Percentiles rank a stretch among this genome's conserved stretches.
These are phyloP conservation scores for Russula olivacea DNA, from an alignment of 768 basidiomycete species.

Conservation along the genomic window DNA sequence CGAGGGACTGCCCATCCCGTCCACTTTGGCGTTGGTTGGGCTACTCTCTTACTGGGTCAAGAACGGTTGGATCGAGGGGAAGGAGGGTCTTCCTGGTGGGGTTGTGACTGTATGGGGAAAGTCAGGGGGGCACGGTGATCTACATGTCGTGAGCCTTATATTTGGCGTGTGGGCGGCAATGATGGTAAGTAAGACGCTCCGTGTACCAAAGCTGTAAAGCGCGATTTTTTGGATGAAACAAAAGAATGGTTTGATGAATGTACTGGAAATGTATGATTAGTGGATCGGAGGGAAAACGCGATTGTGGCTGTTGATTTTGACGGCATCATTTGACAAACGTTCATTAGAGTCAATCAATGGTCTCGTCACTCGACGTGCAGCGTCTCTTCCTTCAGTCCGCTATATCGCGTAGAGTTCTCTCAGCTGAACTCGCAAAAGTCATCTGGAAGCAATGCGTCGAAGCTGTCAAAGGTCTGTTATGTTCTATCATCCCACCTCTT, in stretches of 20 bases:
- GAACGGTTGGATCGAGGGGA: conserved; percentile 78
- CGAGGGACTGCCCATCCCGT: conserved; percentile 96
- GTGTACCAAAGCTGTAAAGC: conserved; percentile 67
- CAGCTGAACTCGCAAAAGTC: conserved; percentile 54
- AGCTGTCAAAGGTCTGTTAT: conserved; percentile 49
- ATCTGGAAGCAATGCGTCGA: conserved; percentile 65
- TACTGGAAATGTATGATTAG: not conserved
- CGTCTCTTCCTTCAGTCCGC: conserved; percentile 76
- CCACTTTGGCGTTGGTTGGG: conserved; percentile 73
- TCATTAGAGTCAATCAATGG: conserved; percentile 31
- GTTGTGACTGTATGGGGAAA: conserved; percentile 68
- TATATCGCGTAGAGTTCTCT: conserved; percentile 62
- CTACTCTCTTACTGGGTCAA: conserved; percentile 77
- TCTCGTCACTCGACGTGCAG: conserved; percentile 56
- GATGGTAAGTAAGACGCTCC: conserved; percentile 97
- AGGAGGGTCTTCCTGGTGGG: conserved; percentile 69
- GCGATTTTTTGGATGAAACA: not conserved
- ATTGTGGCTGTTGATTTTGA: not conserved
- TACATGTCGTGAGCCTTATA: conserved; percentile 74
- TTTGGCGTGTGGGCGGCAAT: conserved; percentile 86
- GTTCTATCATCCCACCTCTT: conserved; percentile 27
- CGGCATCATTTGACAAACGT: too few species aligned
- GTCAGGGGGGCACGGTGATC: conserved; percentile 69
- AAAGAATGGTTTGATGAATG: not conserved
- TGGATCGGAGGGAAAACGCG: not conserved